A percentile compares a stretch with the other conserved stretches of the same genome.
These are phyloP conservation scores for Aspergillus sclerotioniger DNA, from an alignment of 495 filamentous ascomycete genomes.

Conservation along the genomic window DNA sequence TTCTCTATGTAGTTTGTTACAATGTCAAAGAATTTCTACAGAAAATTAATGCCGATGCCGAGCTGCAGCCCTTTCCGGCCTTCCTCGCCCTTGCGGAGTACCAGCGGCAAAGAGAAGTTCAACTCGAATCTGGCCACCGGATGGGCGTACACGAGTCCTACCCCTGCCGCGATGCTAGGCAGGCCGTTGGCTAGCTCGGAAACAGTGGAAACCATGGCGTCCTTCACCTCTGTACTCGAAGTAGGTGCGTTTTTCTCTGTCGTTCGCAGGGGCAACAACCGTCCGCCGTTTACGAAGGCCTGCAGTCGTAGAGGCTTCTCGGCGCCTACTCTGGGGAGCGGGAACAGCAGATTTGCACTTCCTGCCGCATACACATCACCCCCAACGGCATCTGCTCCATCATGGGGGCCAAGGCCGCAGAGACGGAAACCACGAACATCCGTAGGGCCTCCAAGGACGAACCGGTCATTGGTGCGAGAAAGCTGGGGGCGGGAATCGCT, in stretches of 20 bases:
- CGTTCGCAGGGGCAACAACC: constrained; percentile 72
- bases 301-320: constrained; percentile 86
- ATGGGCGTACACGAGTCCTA: constrained; percentile 92
- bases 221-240: constrained; percentile 52
- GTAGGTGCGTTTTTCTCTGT: constrained; percentile 51
- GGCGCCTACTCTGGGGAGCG: constrained; percentile 72
- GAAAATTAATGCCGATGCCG: constrained; percentile 89
- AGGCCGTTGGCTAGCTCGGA: constrained; percentile 68
- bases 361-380: constrained; percentile 90
- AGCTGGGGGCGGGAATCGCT: constrained; percentile 51
- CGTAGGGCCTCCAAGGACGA: constrained; percentile 89
- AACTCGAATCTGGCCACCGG: constrained; percentile 89
- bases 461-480: constrained; percentile 88
- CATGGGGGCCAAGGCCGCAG: constrained; percentile 81
- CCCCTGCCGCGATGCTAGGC: constrained; percentile 81
- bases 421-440: constrained; percentile 93
- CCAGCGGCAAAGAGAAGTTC: constrained; percentile 87
- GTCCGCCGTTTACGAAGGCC: constrained; percentile 85
- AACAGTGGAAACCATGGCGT: constrained; percentile 52
- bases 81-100: constrained; percentile 76
- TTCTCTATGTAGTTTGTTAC: too few species aligned
- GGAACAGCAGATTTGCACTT: constrained; percentile 77
- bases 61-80: constrained; percentile 87
- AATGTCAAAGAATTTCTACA: constrained; percentile 50
- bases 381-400: constrained; percentile 79